Evolutionary conservation across 495 filamentous ascomycete species (phyloP).

Genomic region (Annulohypoxylon maeteangense): DNA sequence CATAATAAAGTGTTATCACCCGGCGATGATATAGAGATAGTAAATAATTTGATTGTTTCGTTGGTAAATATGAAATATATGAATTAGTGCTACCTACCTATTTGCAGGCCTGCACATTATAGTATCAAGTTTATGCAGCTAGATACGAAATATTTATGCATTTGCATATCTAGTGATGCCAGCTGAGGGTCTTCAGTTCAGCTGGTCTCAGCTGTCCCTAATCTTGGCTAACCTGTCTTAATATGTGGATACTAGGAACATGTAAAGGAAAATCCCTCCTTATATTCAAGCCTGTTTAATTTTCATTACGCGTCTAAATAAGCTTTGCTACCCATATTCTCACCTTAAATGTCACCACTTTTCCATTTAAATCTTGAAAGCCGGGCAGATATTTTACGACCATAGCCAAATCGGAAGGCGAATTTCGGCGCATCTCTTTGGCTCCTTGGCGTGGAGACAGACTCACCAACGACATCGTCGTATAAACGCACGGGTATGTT

Average conservation of each 20-base stretch:
- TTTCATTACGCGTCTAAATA: not conserved
- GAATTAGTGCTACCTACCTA: no score
- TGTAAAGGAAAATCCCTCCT: not conserved
- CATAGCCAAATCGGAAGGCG: conserved; percentile 28
- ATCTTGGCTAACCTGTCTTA: not conserved
- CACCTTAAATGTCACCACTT: not conserved
- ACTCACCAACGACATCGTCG: conserved; percentile 24
- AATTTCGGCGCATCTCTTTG: conserved; percentile 21
- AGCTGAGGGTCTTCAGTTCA: not conserved
- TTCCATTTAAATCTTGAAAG: not conserved
- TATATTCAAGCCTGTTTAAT: not conserved
- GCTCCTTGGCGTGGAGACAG: conserved; percentile 21
- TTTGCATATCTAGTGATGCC: not conserved
- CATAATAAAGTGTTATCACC: not conserved
- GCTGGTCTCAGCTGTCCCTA: not conserved
- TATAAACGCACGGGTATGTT: conserved; percentile 29
- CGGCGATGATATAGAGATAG: not conserved
- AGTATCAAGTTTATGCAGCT: not conserved
- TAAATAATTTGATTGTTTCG: no score
- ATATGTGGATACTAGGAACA: not conserved
- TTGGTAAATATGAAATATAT: no score
- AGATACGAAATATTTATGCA: not conserved
- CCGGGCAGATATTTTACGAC: conserved; percentile 10
- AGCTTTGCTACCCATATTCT: not conserved
- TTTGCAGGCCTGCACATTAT: no score